Base-by-base conservation (phyloP, 2,329 filamentous ascomycete genomes). In the Trichoderma koningiopsis region DNA sequence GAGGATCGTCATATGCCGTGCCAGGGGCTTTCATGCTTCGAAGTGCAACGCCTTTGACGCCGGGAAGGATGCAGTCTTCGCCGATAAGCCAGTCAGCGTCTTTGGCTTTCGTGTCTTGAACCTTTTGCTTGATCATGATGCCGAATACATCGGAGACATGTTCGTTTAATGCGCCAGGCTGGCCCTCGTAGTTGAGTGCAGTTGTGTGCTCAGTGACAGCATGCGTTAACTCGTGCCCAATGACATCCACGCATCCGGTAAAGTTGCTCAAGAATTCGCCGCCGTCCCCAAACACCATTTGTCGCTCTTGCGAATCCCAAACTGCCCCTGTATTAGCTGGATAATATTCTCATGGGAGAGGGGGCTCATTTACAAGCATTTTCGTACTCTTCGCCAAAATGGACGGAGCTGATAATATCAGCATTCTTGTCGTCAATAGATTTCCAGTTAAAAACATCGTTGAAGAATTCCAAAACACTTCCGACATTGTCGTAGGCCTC, bases 231-330 rank as follows among this genome's bases (percentile, higher is more conserved):
- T 88, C 86, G 71, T 88, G 86, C 3, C 84, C 86, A 68, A 88
- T 87, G 65, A 88, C 85, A 71, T 88, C 86, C 35, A 87, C 77
- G 68, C 80, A 83, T 33, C 81, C 80, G 2, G 84, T 83, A 74
- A 88, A 87, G 76, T 84, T 82, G 73, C 81, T 81, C 64, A 87
- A 77, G 58, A 86, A 84, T 43, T 82, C 80, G 70, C 83, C 81
- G 7, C 86, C 86, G 64, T 88, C 86, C 3, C 86, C 86, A 72
- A 86, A 88, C 5, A 87, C 84, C 82, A 88, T 86, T 73, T 87
- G 84, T 43, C 79, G 74, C 58, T 77, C 78, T 70, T 81, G 77
- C 2, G 83, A 79, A 68, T 86, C 82, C 85, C 85, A 87, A 74
- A 85, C 81, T 83, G 53, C 8, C 16, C 22, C 10, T 29, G 4